phyloP scores from a whole-genome alignment of 306 rosid genomes.

The Morella rubra region DNA sequence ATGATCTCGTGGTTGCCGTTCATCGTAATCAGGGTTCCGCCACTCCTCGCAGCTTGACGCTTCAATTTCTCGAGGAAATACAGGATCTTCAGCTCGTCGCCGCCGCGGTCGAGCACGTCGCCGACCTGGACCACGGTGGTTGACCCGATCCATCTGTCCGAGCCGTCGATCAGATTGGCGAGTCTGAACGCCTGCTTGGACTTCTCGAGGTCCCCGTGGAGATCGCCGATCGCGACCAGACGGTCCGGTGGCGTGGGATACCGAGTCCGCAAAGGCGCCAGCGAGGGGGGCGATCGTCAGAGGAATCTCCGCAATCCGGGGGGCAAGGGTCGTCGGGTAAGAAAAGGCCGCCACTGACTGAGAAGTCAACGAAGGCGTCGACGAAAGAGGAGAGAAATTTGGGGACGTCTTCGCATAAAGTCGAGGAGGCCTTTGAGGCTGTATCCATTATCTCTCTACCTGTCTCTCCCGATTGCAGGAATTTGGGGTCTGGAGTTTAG shows the following conservation, averaged over 20 bases:
- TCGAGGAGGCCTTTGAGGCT: neutral
- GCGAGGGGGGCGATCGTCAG: neutral
- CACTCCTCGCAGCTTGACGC: slow-evolving; percentile 64
- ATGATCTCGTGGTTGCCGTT: slow-evolving; percentile 95
- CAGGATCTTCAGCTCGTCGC: slow-evolving; percentile 72
- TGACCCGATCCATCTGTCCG: slow-evolving; percentile 68
- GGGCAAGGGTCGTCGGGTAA: slow-evolving; percentile 22
- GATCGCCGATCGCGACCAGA: slow-evolving; percentile 78
- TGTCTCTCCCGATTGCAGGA: neutral
- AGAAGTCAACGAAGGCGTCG: slow-evolving; percentile 85
- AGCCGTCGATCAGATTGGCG: slow-evolving; percentile 59
- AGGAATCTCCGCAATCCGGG: neutral
- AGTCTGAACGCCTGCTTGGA: slow-evolving; percentile 67
- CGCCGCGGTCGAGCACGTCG: slow-evolving; percentile 91
- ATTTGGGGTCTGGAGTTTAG: too few relatives aligned
- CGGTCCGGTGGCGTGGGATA: slow-evolving; percentile 47
- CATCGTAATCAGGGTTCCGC: slow-evolving; percentile 76
- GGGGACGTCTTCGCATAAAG: slow-evolving; percentile 60
- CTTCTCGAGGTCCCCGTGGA: slow-evolving; percentile 88
- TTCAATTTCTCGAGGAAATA: slow-evolving; percentile 73
- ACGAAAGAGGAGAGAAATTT: slow-evolving; percentile 62
- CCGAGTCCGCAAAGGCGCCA: slow-evolving; percentile 41
- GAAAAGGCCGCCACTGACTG: slow-evolving; percentile 79
- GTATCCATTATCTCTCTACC: neutral
- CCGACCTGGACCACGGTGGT: slow-evolving; percentile 82